A percentile compares a stretch with the other conserved stretches of the same genome.
These are phyloP conservation scores for Earliella scabrosa DNA, from an alignment of 1,284 basidiomycete species.

Conservation along the genomic window DNA sequence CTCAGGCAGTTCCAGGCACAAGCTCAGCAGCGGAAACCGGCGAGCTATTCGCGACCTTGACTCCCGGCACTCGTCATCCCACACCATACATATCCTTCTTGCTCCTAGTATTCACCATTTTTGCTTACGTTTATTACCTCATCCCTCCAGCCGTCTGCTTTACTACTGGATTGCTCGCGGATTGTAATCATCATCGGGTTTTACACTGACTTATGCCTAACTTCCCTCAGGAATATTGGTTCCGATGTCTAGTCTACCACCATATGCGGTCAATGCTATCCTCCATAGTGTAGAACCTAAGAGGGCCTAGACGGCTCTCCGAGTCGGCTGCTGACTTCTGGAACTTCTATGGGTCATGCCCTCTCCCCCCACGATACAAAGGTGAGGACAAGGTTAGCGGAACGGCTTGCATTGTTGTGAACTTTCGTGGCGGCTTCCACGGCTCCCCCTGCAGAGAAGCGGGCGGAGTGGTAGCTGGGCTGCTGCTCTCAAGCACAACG, in stretches of 20 bases:
- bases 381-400: background rate
- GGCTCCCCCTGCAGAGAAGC: background rate
- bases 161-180: slow-evolving; percentile 15
- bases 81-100: background rate
- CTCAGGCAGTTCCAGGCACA: slow-evolving; percentile 34
- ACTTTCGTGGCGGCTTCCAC: background rate
- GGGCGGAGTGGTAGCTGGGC: background rate
- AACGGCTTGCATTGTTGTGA: background rate
- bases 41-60: slow-evolving; percentile 26
- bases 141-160: slow-evolving; percentile 8
- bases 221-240: slow-evolving; percentile 16
- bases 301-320: background rate
- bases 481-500: background rate
- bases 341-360: background rate
- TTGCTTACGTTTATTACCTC: slow-evolving; percentile 7
- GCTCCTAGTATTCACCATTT: background rate
- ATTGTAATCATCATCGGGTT: slow-evolving; percentile 18
- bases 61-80: background rate
- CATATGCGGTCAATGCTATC: slow-evolving; percentile 5
- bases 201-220: slow-evolving; percentile 23
- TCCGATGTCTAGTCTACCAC: slow-evolving; percentile 7
- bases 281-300: slow-evolving; percentile 5
- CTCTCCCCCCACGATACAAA: background rate
- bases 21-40: slow-evolving; percentile 27
- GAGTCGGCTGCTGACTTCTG: background rate